Percentiles rank a stretch among this genome's conserved stretches.
These are phyloP conservation scores for Penicillium coprophilum DNA, from an alignment of 495 filamentous ascomycete genomes.

Conservation along the genomic window DNA sequence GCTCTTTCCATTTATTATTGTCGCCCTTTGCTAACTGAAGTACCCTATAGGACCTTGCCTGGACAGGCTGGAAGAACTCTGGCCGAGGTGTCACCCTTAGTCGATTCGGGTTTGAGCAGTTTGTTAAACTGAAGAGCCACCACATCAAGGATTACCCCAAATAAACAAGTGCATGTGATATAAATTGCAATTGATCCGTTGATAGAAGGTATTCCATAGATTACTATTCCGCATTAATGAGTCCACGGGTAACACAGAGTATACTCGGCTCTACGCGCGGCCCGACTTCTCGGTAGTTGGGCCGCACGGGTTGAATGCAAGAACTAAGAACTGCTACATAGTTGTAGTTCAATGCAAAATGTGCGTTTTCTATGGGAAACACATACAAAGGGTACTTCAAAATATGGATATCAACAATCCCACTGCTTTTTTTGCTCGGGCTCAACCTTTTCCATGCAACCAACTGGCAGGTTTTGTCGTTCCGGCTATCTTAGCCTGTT, in stretches of 20 bases:
- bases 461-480: too few relatives aligned
- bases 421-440: too few relatives aligned
- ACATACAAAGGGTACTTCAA: too few relatives aligned
- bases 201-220: neutral
- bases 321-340: too few relatives aligned
- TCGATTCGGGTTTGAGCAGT: slow-evolving; percentile 88
- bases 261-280: too few relatives aligned
- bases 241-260: neutral
- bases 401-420: too few relatives aligned
- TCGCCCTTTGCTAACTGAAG: slow-evolving; percentile 9
- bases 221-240: neutral
- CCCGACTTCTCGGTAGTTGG: too few relatives aligned
- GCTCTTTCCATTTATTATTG: neutral
- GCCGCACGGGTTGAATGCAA: too few relatives aligned
- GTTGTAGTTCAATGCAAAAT: too few relatives aligned
- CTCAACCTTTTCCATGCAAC: too few relatives aligned
- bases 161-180: slow-evolving; percentile 10
- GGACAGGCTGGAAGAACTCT: slow-evolving; percentile 95
- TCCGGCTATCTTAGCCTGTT: too few relatives aligned
- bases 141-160: slow-evolving; percentile 70
- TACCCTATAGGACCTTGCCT: slow-evolving; percentile 77
- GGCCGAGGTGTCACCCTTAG: slow-evolving; percentile 86
- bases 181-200: neutral
- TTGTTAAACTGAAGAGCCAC: slow-evolving; percentile 89
- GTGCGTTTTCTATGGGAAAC: too few relatives aligned